phyloP scores from a whole-genome alignment of 192 early-diverging fungal species.

The Linnemannia zychae region DNA sequence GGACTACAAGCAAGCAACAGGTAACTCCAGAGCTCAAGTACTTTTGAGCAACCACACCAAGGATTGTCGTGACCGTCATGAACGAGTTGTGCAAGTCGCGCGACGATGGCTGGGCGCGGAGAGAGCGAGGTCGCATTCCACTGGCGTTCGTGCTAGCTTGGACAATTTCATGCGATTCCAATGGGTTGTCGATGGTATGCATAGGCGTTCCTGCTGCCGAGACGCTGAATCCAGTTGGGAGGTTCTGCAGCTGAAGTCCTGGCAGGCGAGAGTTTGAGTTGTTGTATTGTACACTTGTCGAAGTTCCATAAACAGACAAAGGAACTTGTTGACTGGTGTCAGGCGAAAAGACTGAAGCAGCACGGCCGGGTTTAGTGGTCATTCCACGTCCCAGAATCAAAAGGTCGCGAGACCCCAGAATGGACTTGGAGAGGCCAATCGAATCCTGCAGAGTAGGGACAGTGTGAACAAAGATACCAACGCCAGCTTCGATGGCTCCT shows the following conservation, averaged over 20 bases:
- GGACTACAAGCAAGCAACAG: constrained; percentile 36
- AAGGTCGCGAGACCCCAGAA: constrained; percentile 61
- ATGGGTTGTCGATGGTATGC: constrained; percentile 27
- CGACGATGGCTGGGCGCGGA: constrained; percentile 40
- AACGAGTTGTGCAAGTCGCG: constrained; percentile 40
- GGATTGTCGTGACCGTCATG: constrained; percentile 33
- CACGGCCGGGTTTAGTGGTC: constrained; percentile 11
- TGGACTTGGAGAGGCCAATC: constrained; percentile 46
- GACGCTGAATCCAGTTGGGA: constrained; percentile 18
- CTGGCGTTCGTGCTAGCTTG: not conserved
- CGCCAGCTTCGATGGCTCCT: constrained; percentile 27
- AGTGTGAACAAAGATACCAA: constrained; percentile 34
- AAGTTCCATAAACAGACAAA: not conserved
- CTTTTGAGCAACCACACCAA: constrained; percentile 32
- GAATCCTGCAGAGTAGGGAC: constrained; percentile 56
- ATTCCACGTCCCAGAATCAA: constrained; percentile 61
- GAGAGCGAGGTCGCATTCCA: constrained; percentile 7
- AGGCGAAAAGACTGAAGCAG: constrained; percentile 3
- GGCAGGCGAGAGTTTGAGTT: constrained; percentile 7
- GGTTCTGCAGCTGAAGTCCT: constrained; percentile 18
- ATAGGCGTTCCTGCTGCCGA: constrained; percentile 14
- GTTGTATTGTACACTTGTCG: not conserved
- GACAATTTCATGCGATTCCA: constrained; percentile 4
- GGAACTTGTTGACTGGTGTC: not conserved
- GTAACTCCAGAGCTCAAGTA: constrained; percentile 26